phyloP scores from a whole-genome alignment of 1,284 basidiomycete species.

The Peniophora sp. region DNA sequence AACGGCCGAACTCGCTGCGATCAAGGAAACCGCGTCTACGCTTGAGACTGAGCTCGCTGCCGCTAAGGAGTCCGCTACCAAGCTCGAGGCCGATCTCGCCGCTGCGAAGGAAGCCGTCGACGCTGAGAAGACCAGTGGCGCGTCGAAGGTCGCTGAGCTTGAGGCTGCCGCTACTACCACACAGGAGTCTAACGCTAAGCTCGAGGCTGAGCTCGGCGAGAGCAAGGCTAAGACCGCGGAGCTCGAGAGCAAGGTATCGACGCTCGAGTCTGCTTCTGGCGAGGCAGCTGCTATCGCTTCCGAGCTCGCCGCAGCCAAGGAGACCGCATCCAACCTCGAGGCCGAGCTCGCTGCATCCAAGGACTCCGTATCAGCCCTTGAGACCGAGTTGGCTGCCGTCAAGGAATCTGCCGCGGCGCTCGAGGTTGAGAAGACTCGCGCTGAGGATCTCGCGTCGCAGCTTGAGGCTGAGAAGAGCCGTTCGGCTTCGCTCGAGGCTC shows the following conservation, averaged over 20 bases:
- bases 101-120: neutral
- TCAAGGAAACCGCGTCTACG: neutral
- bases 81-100: neutral
- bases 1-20: neutral
- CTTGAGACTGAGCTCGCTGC: neutral
- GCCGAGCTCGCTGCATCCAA: neutral
- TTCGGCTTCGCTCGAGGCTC: neutral
- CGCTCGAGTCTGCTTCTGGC: neutral
- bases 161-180: neutral
- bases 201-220: neutral
- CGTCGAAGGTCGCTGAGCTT: too few species aligned
- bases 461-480: neutral
- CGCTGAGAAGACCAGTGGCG: neutral
- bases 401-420: neutral
- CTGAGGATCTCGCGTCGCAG: neutral
- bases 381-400: neutral
- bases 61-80: neutral
- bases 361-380: neutral
- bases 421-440: neutral
- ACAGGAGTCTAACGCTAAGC: neutral
- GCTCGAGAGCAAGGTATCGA: neutral
- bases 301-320: neutral
- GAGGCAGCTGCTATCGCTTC: neutral
- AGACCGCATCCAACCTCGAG: neutral
- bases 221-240: neutral